Base-by-base conservation (phyloP, 2,329 filamentous ascomycete genomes). In the Penicillium sp. region DNA sequence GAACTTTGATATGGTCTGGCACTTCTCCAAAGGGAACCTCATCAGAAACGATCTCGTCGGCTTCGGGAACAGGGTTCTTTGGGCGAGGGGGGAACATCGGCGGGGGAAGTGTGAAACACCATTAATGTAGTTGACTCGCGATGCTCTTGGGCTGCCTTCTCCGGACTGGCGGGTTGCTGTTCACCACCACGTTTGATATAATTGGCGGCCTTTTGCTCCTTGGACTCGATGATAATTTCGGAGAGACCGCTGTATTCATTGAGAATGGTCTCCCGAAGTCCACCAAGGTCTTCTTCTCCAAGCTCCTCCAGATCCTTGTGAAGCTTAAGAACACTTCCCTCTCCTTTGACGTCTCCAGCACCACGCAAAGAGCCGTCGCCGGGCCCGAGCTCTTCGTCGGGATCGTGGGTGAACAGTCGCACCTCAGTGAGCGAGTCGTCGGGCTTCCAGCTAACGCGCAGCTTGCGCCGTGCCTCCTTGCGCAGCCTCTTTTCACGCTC, bases 381-480 rank as follows among this genome's bases (percentile, higher is more conserved):
- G 38, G 80, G 78, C 13, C 76, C 77, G 46, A 79, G 64, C 53
- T 84, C 80, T 61, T 84, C 81, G 8, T 82, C 78, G 0, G 79
- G 80, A 54, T 83, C 79, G 60, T 82, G 80, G 22, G 75, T 77
- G 61, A 84, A 84, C 40, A 78, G 72, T 37, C 76, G 74, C 44
- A 82, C 72, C 54, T 79, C 71, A 3, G 77, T 78, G 10, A 85
- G 70, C 23, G 73, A 69, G 14, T 76, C 72, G 51, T 81, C 79
- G 0, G 76, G 72, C 50, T 79, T 82, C 74, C 80, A 85, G 6
- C 70, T 74, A 4, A 85, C 81, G 16, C 79, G 77, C 26, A 84
- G 63, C 53, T 79, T 80, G 31, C 80, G 75, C 28, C 81, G 74
- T 40, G 74, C 73, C 59, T 84, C 81, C 54, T 83, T 84, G 7